Evolutionary conservation across 129 eudicot species (phyloP), one percentile per base, ranked within the genome.

Genomic region (Erigeron canadensis): DNA sequence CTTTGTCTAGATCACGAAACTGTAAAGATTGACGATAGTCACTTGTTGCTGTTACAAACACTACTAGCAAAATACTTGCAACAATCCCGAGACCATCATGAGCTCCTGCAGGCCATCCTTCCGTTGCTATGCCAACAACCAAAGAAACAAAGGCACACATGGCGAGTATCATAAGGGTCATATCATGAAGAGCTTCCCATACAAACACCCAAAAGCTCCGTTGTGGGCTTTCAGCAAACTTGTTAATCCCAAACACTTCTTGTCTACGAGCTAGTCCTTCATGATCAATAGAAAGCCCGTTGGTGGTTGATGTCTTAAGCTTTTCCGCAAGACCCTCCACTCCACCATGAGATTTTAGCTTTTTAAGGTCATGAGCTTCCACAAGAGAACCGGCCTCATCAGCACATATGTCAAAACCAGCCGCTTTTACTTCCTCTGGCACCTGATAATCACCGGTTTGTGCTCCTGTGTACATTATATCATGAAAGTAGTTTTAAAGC

Each of bases 141-240:
- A 94, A 77, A 71, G 98, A 94, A 47, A 94, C 95, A 67, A 94
- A 67, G 3, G 98, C 98, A 76, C 98, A 94, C 34, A 82, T 86
- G 10, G 84, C 97, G 34, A 94, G 91, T 65, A 94, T 94, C 98
- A 94, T 89, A 12, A 94, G 91, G 4, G 98, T 94, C 96, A 89
- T 94, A 40, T 94, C 98, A 39, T 94, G 97, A 78, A 94, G 95
- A 17, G 98, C 95, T 82, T 94, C 98, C 93, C 90, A 89, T 43
- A 94, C 96, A 76, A 87, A 94, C 17, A 94, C 83, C 97, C 92
- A 94, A 75, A 89, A 94, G 81, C 97, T 85, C 18, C 81, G 74
- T 1, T 72, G 77, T 71, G 86, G 90, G 69, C 75, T 58, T 77
- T 94, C 97, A 48, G 86, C 76, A 71, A 94, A 94, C 75, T 87